A percentile compares a stretch with the other conserved stretches of the same genome.
phyloP scores from a whole-genome alignment of 2,329 filamentous ascomycete genomes.

The Aspergillus sp. region DNA sequence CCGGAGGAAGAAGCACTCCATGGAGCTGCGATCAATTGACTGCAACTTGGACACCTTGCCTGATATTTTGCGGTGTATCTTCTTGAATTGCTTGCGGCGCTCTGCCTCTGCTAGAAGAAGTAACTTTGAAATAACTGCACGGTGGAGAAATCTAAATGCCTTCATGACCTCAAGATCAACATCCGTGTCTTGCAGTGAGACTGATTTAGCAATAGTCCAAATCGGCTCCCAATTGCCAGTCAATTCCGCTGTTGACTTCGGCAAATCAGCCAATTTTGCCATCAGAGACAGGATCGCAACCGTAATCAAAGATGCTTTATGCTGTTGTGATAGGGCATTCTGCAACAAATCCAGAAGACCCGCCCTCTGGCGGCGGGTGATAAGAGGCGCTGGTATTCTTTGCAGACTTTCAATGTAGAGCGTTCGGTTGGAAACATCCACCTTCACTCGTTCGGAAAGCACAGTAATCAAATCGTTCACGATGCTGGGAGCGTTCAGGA shows the following conservation, averaged over 20 bases:
- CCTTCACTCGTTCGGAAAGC: constrained; percentile 33
- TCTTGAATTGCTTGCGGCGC: constrained; percentile 34
- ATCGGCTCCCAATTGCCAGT: constrained; percentile 37
- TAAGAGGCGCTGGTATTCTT: constrained; percentile 35
- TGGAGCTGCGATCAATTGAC: constrained; percentile 33
- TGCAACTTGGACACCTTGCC: constrained; percentile 31
- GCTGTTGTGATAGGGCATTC: constrained; percentile 30
- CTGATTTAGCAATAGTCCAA: constrained; percentile 37
- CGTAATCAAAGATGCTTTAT: constrained; percentile 25
- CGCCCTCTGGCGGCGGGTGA: constrained; percentile 39
- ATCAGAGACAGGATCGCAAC: constrained; percentile 39
- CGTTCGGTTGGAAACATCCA: constrained; percentile 26
- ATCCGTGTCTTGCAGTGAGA: constrained; percentile 32
- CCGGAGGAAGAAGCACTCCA: constrained; percentile 37
- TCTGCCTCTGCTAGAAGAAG: constrained; percentile 35
- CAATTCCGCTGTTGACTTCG: constrained; percentile 37
- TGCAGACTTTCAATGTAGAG: constrained; percentile 38
- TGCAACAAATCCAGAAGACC: constrained; percentile 36
- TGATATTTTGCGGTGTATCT: constrained; percentile 33
- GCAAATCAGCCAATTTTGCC: constrained; percentile 40
- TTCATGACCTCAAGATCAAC: constrained; percentile 37
- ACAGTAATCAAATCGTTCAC: constrained; percentile 36
- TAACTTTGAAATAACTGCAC: constrained; percentile 36
- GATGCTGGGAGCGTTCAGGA: constrained; percentile 34
- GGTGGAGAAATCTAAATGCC: constrained; percentile 37